Percentiles rank a stretch among this genome's conserved stretches.
Evolutionary conservation across 495 filamentous ascomycete species (phyloP).

Genomic region (Penicillium roqueforti): DNA sequence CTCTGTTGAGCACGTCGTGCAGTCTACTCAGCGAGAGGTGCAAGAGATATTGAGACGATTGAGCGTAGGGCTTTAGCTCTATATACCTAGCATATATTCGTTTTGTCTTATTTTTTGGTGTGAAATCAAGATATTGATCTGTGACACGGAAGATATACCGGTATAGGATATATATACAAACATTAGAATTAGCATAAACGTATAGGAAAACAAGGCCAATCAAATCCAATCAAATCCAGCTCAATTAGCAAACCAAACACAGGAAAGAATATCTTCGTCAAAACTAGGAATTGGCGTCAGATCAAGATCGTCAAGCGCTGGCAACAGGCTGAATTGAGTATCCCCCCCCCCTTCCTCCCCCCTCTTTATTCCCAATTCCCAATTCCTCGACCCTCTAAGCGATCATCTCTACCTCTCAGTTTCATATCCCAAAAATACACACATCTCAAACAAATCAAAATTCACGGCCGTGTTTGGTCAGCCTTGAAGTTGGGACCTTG

Average conservation of each 20-base stretch:
- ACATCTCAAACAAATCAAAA: slow-evolving; percentile 5
- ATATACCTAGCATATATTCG: background rate
- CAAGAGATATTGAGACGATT: slow-evolving; percentile 6
- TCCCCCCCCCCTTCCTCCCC: slow-evolving; percentile 6
- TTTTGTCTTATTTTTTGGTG: background rate
- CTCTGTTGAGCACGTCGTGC: slow-evolving; percentile 16
- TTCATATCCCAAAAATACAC: background rate
- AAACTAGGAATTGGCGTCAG: background rate
- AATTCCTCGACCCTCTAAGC: background rate
- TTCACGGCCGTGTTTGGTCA: slow-evolving; percentile 18
- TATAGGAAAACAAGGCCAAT: background rate
- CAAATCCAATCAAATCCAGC: background rate
- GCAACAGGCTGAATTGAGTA: background rate
- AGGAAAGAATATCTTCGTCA: background rate
- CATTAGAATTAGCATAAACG: too few relatives aligned
- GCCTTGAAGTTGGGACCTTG: slow-evolving; percentile 29
- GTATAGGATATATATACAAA: background rate
- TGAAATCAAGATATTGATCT: too few relatives aligned
- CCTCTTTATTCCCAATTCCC: slow-evolving; percentile 4
- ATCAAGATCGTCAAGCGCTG: background rate
- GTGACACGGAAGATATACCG: too few relatives aligned
- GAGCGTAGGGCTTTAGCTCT: background rate
- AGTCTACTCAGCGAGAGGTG: slow-evolving; percentile 12
- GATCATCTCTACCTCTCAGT: background rate
- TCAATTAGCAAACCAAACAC: background rate